A percentile compares a stretch with the other conserved stretches of the same genome.
These are phyloP conservation scores for Pyrenophora seminiperda DNA, from an alignment of 2,329 filamentous ascomycete species.

Conservation along the genomic window DNA sequence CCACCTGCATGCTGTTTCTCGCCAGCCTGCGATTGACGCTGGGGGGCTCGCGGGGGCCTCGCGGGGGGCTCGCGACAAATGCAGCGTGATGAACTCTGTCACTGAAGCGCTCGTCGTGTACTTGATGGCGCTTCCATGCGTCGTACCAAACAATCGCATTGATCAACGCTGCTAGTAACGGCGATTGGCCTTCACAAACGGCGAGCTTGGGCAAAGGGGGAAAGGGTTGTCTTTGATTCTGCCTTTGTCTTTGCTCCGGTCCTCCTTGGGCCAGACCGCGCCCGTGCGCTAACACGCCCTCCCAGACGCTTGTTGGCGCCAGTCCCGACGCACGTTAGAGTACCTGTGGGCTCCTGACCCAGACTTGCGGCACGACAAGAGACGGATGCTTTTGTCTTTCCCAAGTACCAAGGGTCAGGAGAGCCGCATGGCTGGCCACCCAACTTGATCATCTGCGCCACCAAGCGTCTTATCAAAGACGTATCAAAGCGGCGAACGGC, in stretches of 20 bases:
- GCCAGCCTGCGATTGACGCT: slow-evolving; percentile 20
- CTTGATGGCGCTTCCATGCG: slow-evolving; percentile 18
- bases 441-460: slow-evolving; percentile 13
- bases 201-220: slow-evolving; percentile 28
- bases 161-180: slow-evolving; percentile 26
- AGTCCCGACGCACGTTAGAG: slow-evolving; percentile 40
- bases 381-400: slow-evolving; percentile 24
- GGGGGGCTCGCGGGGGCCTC: neutral
- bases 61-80: slow-evolving; percentile 12
- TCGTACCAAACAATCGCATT: slow-evolving; percentile 11
- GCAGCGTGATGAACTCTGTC: slow-evolving; percentile 21
- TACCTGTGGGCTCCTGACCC: slow-evolving; percentile 33
- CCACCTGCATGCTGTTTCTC: slow-evolving; percentile 21
- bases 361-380: no score
- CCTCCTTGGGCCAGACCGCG: slow-evolving; percentile 42
- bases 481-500: slow-evolving; percentile 9
- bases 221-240: slow-evolving; percentile 27
- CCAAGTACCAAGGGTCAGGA: slow-evolving; percentile 38
- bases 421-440: slow-evolving; percentile 38
- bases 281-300: slow-evolving; percentile 34
- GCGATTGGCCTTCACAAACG: slow-evolving; percentile 27
- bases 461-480: slow-evolving; percentile 2
- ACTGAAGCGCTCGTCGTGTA: slow-evolving; percentile 18
- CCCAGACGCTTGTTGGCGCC: slow-evolving; percentile 41
- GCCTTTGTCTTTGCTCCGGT: slow-evolving; percentile 42